These are phyloP conservation scores for Termitomyces sp. DNA, from an alignment of 768 basidiomycete genomes.

Conservation along the genomic window DNA sequence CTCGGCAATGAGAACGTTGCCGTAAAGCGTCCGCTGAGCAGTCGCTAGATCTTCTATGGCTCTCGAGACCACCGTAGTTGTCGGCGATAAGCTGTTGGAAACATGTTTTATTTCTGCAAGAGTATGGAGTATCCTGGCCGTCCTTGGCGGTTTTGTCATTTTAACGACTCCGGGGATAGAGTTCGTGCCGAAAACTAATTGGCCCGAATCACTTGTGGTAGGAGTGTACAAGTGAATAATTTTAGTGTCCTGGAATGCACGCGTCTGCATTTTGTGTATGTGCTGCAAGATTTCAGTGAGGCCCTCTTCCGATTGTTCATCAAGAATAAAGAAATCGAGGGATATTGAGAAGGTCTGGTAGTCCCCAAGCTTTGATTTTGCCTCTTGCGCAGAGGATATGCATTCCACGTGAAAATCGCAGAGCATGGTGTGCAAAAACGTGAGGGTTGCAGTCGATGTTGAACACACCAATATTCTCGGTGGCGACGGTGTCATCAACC, in stretches of 20 bases:
- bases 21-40: slow-evolving; percentile 55
- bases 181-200: slow-evolving; percentile 48
- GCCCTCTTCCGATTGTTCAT: slow-evolving; percentile 60
- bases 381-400: slow-evolving; percentile 44
- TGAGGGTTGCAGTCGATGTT: slow-evolving; percentile 53
- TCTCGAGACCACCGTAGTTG: slow-evolving; percentile 35
- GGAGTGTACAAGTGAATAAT: slow-evolving; percentile 74
- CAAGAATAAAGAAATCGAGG: slow-evolving; percentile 66
- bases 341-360: slow-evolving; percentile 29
- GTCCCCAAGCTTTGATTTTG: slow-evolving; percentile 38
- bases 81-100: slow-evolving; percentile 40
- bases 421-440: slow-evolving; percentile 58
- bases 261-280: slow-evolving; percentile 38
- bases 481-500: slow-evolving; percentile 45
- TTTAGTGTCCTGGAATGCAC: slow-evolving; percentile 51
- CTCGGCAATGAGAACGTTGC: slow-evolving; percentile 73
- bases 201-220: slow-evolving; percentile 56
- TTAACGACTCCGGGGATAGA: slow-evolving; percentile 56
- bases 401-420: slow-evolving; percentile 48
- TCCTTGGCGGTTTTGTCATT: slow-evolving; percentile 72
- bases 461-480: slow-evolving; percentile 57
- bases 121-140: slow-evolving; percentile 55
- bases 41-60: slow-evolving; percentile 46
- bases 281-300: slow-evolving; percentile 57
- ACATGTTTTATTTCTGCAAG: slow-evolving; percentile 60